These are phyloP conservation scores for Physcomitrellopsis africana DNA, from an alignment of 225 moss, liverwort and hornwort species.

Conservation along the genomic window DNA sequence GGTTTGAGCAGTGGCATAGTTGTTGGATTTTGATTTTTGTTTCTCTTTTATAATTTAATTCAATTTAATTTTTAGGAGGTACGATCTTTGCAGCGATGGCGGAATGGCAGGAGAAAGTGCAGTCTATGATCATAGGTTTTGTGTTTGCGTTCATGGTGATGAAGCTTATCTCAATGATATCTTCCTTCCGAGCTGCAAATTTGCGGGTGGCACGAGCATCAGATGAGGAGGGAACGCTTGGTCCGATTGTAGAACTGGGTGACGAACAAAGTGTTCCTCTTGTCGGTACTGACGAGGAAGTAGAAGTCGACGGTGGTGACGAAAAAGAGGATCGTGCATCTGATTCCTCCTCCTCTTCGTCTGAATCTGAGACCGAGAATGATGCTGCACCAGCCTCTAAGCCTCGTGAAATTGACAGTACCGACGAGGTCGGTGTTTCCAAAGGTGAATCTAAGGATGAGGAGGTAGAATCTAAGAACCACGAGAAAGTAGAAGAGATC, in stretches of 20 bases:
- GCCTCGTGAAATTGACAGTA: too few species aligned
- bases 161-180: slow-evolving; percentile 82
- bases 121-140: slow-evolving; percentile 80
- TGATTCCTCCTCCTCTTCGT: too few species aligned
- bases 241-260: slow-evolving; percentile 17
- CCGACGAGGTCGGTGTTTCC: too few species aligned
- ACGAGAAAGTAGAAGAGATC: neutral
- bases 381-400: too few species aligned
- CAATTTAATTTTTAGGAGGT: neutral
- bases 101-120: slow-evolving; percentile 91
- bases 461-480: slow-evolving; percentile 4
- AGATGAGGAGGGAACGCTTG: slow-evolving; percentile 18
- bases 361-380: too few species aligned
- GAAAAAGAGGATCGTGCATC: too few species aligned
- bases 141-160: slow-evolving; percentile 88
- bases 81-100: slow-evolving; percentile 60
- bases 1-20: neutral
- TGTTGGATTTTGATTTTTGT: neutral
- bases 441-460: too few species aligned
- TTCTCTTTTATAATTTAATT: too few species aligned
- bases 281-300: slow-evolving; percentile 42
- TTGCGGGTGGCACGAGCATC: slow-evolving; percentile 66
- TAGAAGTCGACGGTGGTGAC: too few species aligned
- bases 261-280: slow-evolving; percentile 35
- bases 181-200: slow-evolving; percentile 75